phyloP scores from a whole-genome alignment of 2,329 filamentous ascomycete genomes.

The Scedosporium minutisporum region DNA sequence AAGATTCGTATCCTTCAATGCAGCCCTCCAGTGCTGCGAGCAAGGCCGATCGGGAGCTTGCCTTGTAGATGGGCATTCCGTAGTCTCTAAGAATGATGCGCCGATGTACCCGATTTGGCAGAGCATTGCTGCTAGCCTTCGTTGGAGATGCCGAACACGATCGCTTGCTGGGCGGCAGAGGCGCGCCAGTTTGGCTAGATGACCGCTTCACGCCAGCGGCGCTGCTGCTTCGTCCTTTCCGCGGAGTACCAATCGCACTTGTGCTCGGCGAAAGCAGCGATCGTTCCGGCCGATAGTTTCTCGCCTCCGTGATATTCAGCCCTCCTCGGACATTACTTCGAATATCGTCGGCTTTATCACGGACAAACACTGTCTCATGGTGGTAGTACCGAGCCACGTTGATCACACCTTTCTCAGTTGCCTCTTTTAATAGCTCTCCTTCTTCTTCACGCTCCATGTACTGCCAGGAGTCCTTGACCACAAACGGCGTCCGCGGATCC shows the following conservation, averaged over 20 bases:
- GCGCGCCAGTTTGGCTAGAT: conserved; percentile 15
- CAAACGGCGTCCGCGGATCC: conserved; percentile 21
- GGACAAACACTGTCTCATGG: conserved; percentile 29
- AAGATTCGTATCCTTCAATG: conserved; percentile 27
- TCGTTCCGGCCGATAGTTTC: conserved; percentile 19
- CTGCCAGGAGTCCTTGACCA: conserved; percentile 39
- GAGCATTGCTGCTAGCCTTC: conserved; percentile 11
- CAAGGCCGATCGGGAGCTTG: conserved; percentile 24
- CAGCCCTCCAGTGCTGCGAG: conserved; percentile 26
- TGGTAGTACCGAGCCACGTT: conserved; percentile 33
- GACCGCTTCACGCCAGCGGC: too few relatives aligned
- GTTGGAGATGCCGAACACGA: conserved; percentile 18
- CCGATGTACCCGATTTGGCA: conserved; percentile 28
- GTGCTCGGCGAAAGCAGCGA: conserved; percentile 3
- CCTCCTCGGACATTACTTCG: conserved; percentile 20
- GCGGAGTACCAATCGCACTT: too few relatives aligned
- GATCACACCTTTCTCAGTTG: conserved; percentile 22
- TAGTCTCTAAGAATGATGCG: conserved; percentile 30
- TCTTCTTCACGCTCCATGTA: conserved; percentile 30
- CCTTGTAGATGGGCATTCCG: conserved; percentile 29
- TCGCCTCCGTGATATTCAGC: conserved; percentile 22
- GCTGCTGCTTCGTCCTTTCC: too few relatives aligned
- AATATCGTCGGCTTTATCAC: conserved; percentile 23
- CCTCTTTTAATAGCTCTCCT: conserved; percentile 26
- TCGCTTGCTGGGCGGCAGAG: conserved; percentile 20